Conservation (phyloP, 371 early-diverging fungal species). For the Batrachochytrium dendrobatidis region DNA sequence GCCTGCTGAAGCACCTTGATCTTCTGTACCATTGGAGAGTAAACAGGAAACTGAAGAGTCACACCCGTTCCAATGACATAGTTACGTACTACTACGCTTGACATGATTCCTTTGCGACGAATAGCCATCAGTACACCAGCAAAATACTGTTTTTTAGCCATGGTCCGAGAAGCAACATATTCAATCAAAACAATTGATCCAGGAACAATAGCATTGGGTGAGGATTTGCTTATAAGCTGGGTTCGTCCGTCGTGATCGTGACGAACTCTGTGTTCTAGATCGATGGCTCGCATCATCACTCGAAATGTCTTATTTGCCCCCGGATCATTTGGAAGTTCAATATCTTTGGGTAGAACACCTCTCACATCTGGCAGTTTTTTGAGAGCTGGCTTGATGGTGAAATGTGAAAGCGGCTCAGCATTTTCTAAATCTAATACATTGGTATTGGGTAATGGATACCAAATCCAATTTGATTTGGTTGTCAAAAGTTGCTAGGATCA, state of each 20-base stretch:
- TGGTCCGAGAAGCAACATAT: constrained; percentile 29
- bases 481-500: no score
- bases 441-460: no score
- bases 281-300: constrained; percentile 30
- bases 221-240: constrained; percentile 20
- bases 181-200: constrained; percentile 38
- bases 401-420: constrained; percentile 26
- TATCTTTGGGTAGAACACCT: constrained; percentile 5
- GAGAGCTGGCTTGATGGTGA: constrained; percentile 19
- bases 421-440: no score
- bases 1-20: constrained; percentile 34
- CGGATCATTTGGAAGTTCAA: constrained; percentile 12
- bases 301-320: no score
- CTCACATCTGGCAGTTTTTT: constrained; percentile 10
- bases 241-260: constrained; percentile 29
- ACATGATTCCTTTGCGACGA: constrained; percentile 31
- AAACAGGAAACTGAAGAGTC: constrained; percentile 39
- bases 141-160: constrained; percentile 31
- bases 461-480: no score
- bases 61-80: constrained; percentile 39
- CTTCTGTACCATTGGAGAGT: constrained; percentile 34
- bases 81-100: constrained; percentile 33
- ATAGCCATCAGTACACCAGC: constrained; percentile 39
- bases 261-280: constrained; percentile 29
- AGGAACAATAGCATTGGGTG: constrained; percentile 29